phyloP scores from a whole-genome alignment of 345 rosid species.

The Bruguiera sexangula region DNA sequence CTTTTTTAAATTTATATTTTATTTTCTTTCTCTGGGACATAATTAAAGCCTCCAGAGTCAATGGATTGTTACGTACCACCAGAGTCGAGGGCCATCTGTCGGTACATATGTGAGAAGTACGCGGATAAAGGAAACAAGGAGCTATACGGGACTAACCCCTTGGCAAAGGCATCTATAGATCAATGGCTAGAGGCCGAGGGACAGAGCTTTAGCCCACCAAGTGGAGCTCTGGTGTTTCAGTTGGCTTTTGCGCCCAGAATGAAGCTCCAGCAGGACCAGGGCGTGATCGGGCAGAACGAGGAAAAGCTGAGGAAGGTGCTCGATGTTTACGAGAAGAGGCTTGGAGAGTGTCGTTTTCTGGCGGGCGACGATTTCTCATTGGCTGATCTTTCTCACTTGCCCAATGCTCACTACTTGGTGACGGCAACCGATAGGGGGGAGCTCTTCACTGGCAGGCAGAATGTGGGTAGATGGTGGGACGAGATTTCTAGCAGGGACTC shows the following conservation, averaged over 20 bases:
- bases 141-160: conserved; percentile 49
- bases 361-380: conserved; percentile 67
- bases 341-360: conserved; percentile 50
- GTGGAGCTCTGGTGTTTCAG: conserved; percentile 53
- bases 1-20: not conserved
- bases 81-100: conserved; percentile 65
- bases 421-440: conserved; percentile 35
- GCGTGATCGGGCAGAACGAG: conserved; percentile 40
- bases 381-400: conserved; percentile 72
- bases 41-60: too few relatives aligned
- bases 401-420: conserved; percentile 48
- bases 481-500: conserved; percentile 63
- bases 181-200: conserved; percentile 78
- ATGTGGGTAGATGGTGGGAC: conserved; percentile 70
- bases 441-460: conserved; percentile 46
- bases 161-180: conserved; percentile 64
- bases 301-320: conserved; percentile 53
- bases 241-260: conserved; percentile 54
- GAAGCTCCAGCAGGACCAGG: conserved; percentile 54
- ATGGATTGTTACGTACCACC: not conserved
- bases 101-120: conserved; percentile 56
- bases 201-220: conserved; percentile 57
- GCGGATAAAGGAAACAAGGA: conserved; percentile 47
- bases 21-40: too few relatives aligned
- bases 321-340: conserved; percentile 56